Base-by-base conservation (phyloP, 805 yeast species). In the Yamadazyma scolyti region DNA sequence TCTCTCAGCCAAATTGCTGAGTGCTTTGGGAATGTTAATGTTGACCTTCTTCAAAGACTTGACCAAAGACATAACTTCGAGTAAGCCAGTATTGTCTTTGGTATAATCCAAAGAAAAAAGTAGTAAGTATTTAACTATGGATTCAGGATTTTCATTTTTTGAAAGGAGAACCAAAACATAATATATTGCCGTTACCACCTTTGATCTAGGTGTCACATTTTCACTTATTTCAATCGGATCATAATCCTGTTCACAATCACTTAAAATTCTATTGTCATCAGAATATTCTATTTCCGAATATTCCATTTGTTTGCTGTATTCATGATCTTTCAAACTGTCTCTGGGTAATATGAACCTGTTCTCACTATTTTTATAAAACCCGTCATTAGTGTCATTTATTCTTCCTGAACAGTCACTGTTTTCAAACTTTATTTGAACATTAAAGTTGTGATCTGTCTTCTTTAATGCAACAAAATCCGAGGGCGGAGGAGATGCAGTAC, bases 121-220 rank as follows among this genome's bases (percentile, higher is more conserved):
- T 1, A 58, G 22, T 6, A 61, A 44, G 9, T 46, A 48, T 21
- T 52, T 54, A 12, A 47, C 37, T 13, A 61, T 48, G 25, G 35
- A 44, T 5, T 34, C 20, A 1, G 57, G 57, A 4, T 61, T 39
- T 30, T 61, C 65, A 2, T 60, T 61, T 17, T 28, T 31, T 24
- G 28, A 25, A 22, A 28, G 25, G 20, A 36, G 19, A 9, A 18
- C 3, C 6, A 31, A 23, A 16, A 36, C 17, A 17, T 8, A 21
- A 9, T 25, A 4, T 10, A 31, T 14, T 12, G 31, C 30, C n/a
- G 14, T n/a, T n/a, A n/a, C n/a, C n/a, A n/a, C n/a, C n/a, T n/a
- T n/a, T n/a, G n/a, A n/a, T n/a, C n/a, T n/a, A n/a, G n/a, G n/a
- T n/a, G n/a, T n/a, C 21, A n/a, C n/a, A n/a, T n/a, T n/a, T n/a